These are phyloP conservation scores for Chrysosporium queenslandicum DNA, from an alignment of 2,329 filamentous ascomycete genomes.

Conservation along the genomic window DNA sequence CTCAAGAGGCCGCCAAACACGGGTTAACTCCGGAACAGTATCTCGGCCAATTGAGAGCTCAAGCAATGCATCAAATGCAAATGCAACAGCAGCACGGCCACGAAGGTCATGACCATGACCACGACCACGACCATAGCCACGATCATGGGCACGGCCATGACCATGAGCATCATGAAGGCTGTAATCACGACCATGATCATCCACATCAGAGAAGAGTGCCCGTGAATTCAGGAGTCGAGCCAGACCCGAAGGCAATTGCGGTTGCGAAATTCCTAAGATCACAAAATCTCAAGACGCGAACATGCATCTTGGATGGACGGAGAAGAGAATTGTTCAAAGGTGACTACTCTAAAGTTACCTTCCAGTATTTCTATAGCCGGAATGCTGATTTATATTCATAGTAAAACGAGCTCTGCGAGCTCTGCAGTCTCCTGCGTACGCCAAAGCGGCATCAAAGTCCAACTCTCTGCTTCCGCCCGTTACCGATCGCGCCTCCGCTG, in stretches of 20 bases:
- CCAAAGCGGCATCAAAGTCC: conserved; percentile 72
- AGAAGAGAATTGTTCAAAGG: conserved; percentile 97
- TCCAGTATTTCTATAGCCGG: background rate
- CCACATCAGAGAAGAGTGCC: conserved; percentile 40
- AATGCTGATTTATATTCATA: conserved; percentile 31
- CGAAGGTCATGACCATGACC: conserved; percentile 19
- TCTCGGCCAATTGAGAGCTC: conserved; percentile 32
- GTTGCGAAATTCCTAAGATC: conserved; percentile 76
- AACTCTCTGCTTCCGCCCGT: conserved; percentile 81
- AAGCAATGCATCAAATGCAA: conserved; percentile 27
- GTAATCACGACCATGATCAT: conserved; percentile 16
- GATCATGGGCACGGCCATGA: conserved; percentile 6
- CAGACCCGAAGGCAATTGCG: conserved; percentile 78
- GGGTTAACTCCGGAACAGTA: conserved; percentile 44
- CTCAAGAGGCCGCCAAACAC: conserved; percentile 42
- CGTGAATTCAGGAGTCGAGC: conserved; percentile 48
- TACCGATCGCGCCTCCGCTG: conserved; percentile 75
- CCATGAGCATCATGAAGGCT: conserved; percentile 22
- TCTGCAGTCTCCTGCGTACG: conserved; percentile 78
- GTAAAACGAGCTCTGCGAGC: conserved; percentile 94
- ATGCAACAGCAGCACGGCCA: conserved; percentile 30
- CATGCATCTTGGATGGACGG: conserved; percentile 89
- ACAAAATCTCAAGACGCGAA: conserved; percentile 80
- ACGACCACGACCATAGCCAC: conserved; percentile 18
- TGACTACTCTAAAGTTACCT: conserved; percentile 31